Evolutionary conservation across 2,329 filamentous ascomycete species (phyloP).

Genomic region (Alternaria metachromatica): DNA sequence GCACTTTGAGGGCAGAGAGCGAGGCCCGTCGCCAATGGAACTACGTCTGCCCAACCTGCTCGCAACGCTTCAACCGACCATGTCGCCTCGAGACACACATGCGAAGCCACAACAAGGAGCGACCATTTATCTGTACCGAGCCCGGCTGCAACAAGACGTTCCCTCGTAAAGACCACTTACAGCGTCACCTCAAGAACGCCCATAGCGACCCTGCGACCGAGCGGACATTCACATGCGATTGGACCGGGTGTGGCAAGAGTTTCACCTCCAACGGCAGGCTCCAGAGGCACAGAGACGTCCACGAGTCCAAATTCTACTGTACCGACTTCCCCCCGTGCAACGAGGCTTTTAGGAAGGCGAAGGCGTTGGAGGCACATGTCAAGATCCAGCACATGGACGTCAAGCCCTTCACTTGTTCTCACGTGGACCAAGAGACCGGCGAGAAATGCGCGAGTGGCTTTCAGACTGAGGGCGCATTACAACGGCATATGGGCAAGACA

Average conservation of each 20-base stretch:
- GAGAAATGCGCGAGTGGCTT: conserved; percentile 72
- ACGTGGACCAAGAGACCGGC: conserved; percentile 61
- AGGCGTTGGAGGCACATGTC: conserved; percentile 84
- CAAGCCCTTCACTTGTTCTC: conserved; percentile 73
- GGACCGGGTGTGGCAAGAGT: conserved; percentile 75
- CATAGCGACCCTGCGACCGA: conserved; percentile 67
- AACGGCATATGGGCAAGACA: conserved; percentile 71
- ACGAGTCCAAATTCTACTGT: conserved; percentile 79
- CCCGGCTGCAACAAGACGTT: conserved; percentile 81
- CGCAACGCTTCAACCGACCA: conserved; percentile 86
- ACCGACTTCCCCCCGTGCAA: conserved; percentile 72
- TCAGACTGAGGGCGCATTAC: conserved; percentile 73
- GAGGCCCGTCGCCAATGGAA: conserved; percentile 70
- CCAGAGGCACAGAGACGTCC: conserved; percentile 77
- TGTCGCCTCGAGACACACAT: conserved; percentile 78
- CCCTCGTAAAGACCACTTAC: conserved; percentile 83
- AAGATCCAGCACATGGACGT: conserved; percentile 75
- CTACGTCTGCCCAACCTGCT: conserved; percentile 77
- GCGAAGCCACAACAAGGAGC: conserved; percentile 83
- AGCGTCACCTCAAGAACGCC: conserved; percentile 82
- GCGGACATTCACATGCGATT: conserved; percentile 73
- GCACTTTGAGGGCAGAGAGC: conserved; percentile 36
- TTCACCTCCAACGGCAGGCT: conserved; percentile 83
- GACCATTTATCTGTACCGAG: conserved; percentile 76
- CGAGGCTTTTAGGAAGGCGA: conserved; percentile 84